Conservation (phyloP, 345 rosid genomes). For the Anacardium occidentale region DNA sequence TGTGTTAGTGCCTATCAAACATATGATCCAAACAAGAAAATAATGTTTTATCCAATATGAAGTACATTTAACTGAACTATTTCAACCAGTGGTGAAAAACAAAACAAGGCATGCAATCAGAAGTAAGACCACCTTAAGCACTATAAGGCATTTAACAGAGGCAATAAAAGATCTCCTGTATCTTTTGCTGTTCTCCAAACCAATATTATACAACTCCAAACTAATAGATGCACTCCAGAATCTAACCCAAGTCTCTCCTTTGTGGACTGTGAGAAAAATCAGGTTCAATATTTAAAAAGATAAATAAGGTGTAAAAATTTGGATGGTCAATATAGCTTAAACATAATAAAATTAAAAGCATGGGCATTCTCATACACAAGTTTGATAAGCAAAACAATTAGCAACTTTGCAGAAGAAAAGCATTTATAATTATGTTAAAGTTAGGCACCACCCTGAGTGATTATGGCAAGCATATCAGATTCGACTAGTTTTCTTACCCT, state of each 20-base stretch:
- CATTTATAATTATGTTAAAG: background rate
- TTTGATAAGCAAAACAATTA: background rate
- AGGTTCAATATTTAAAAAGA: background rate
- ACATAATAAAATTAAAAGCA: background rate
- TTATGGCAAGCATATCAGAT: background rate
- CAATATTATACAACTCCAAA: background rate
- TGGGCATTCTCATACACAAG: background rate
- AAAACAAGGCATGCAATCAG: background rate
- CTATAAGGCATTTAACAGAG: background rate
- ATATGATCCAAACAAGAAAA: background rate
- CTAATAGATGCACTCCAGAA: conserved; percentile 14
- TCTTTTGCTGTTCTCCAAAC: background rate
- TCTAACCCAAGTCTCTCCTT: background rate
- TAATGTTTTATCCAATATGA: background rate
- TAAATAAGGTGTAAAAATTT: conserved; percentile 16
- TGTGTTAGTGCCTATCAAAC: background rate
- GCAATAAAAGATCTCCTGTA: background rate
- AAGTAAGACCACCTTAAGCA: conserved; percentile 4
- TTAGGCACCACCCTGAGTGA: background rate
- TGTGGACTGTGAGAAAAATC: background rate
- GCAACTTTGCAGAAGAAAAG: background rate
- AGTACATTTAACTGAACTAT: background rate
- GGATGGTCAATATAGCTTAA: background rate
- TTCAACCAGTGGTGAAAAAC: conserved; percentile 4
- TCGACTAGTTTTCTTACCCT: background rate